Evolutionary conservation across 1,284 basidiomycete genomes (phyloP), one percentile per base, ranked within the genome.

Genomic region (Trichosporon asahii): DNA sequence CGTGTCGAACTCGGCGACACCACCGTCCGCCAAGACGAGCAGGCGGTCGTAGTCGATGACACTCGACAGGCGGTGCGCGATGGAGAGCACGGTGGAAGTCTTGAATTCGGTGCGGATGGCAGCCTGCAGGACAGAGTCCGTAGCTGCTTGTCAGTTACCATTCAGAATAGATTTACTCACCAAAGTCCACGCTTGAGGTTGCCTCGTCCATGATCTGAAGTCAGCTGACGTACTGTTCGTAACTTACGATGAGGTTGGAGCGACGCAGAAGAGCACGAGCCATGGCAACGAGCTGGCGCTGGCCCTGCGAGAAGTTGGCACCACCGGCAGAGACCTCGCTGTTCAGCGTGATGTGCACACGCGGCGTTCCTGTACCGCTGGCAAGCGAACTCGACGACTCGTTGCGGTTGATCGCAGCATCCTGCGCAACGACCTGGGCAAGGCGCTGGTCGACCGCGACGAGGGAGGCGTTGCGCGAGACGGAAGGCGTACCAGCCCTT

Each of bases 261-360:
- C 88, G 87, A 9, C 91, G 86, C 9, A 95, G 85, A 15, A 95
- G 86, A 0, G 91, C 91, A 18, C 91, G 86, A 0, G 84, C 84
- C 77, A 85, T 83, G 18, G 92, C 90, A 25, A 95, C 88, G 2
- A 95, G 85, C 81, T 95, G 93, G 21, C 91, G 80, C 77, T 95
- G 92, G 3, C 93, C 93, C 71, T 91, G 90, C 2, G 90, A 92
- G 77, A 94, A 92, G 83, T 94, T 94, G 68, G 88, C 86, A 5
- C 93, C 93, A 0, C 91, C 91, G 0, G 90, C 86, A 0, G 91
- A 91, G 1, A 94, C 89, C 73, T 89, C 87, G 0, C 90, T 90
- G 46, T 90, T 88, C 15, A 94, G 85, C 0, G 87, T 87, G 67
- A 93, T 85, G 6, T 84, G 84, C 3, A 86, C 85, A 25, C 73